Conservation (phyloP, 371 early-diverging fungal genomes). For the Zancudomyces culisetae region DNA sequence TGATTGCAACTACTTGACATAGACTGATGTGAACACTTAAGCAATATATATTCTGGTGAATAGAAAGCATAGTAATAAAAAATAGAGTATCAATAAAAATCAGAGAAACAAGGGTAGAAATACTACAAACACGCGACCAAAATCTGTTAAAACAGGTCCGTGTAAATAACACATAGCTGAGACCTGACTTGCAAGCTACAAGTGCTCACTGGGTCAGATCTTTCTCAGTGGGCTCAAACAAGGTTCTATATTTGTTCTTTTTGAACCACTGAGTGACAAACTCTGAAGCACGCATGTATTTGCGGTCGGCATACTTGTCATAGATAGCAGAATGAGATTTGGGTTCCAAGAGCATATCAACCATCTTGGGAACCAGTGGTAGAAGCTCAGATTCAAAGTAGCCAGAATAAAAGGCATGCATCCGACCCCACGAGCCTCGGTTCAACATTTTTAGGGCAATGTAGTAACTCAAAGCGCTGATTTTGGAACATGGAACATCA, state of each 20-base stretch:
- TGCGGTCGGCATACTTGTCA: constrained; percentile 58
- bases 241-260: constrained; percentile 1
- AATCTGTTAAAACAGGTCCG: too few species aligned
- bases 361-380: constrained; percentile 30
- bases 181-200: too few species aligned
- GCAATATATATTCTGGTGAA: too few species aligned
- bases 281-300: constrained; percentile 52
- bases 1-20: too few species aligned
- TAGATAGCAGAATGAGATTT: constrained; percentile 41
- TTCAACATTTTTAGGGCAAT: constrained; percentile 69
- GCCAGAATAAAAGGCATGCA: constrained; percentile 23
- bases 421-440: constrained; percentile 43
- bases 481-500: constrained; percentile 43
- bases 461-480: constrained; percentile 70
- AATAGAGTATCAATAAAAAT: too few species aligned
- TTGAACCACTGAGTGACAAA: constrained; percentile 29
- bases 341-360: constrained; percentile 39
- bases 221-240: constrained; percentile 7
- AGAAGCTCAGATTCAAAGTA: constrained; percentile 33
- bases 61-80: too few species aligned
- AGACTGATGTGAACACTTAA: too few species aligned
- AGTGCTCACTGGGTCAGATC: too few species aligned
- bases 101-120: too few species aligned
- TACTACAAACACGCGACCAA: too few species aligned
- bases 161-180: too few species aligned